A percentile compares a stretch with the other conserved stretches of the same genome.
Conservation (phyloP, 495 filamentous ascomycete genomes). For the Hypoxylon intermedium region DNA sequence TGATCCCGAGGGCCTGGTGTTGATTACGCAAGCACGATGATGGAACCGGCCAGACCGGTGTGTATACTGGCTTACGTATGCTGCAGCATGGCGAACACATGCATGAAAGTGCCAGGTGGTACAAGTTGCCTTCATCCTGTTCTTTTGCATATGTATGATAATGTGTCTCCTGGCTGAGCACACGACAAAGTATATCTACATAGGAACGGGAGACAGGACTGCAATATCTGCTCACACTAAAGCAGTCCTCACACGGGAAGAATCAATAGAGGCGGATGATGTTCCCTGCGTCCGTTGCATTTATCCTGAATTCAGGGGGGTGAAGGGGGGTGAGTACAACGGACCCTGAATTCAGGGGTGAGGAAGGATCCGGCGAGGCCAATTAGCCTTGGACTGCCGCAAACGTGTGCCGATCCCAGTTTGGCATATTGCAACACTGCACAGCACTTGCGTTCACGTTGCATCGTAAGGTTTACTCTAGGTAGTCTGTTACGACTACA, state of each 20-base stretch:
- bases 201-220: conserved; percentile 29
- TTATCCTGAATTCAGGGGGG: conserved; percentile 35
- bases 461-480: conserved; percentile 35
- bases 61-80: conserved; percentile 10
- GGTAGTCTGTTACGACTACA: conserved; percentile 16
- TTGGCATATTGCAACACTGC: conserved; percentile 28
- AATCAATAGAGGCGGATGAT: conserved; percentile 26
- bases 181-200: conserved; percentile 6
- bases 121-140: conserved; percentile 23
- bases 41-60: neutral
- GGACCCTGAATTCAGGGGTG: conserved; percentile 27
- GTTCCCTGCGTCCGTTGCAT: conserved; percentile 29
- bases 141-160: conserved; percentile 11
- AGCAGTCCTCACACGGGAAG: too few relatives aligned
- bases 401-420: conserved; percentile 25
- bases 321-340: conserved; percentile 32
- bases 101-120: conserved; percentile 11
- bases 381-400: conserved; percentile 25
- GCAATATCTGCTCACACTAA: conserved; percentile 6
- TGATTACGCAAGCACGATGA: conserved; percentile 20
- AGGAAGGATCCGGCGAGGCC: conserved; percentile 16
- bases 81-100: neutral
- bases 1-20: conserved; percentile 24
- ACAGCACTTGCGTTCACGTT: conserved; percentile 17
- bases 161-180: conserved; percentile 1